Evolutionary conservation across 169 alveolate genomes (phyloP).

Genomic region (Plasmodium knowlesi): DNA sequence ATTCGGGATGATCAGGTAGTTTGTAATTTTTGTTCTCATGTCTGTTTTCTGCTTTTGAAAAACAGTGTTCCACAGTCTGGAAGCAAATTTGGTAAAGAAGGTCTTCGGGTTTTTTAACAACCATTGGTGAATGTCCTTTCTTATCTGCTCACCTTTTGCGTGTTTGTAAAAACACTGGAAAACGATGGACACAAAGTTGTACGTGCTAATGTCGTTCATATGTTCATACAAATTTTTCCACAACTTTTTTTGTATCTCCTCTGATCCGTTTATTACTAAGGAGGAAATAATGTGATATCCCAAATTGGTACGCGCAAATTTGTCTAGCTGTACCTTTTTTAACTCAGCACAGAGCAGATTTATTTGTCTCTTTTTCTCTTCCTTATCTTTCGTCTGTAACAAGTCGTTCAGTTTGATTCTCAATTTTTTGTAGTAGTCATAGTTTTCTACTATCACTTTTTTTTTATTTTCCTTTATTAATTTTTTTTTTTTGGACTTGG

Average conservation of each 20-base stretch:
- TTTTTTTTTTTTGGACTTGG: constrained; percentile 65
- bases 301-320: constrained; percentile 61
- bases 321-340: constrained; percentile 35
- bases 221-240: constrained; percentile 5
- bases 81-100: constrained; percentile 55
- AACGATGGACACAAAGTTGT: constrained; percentile 25
- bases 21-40: constrained; percentile 30
- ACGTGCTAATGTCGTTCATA: constrained; percentile 25
- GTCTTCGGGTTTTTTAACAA: constrained; percentile 30
- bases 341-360: not conserved
- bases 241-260: constrained; percentile 54
- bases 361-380: constrained; percentile 32
- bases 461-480: constrained; percentile 59
- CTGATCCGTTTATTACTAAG: constrained; percentile 40
- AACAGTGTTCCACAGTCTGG: constrained; percentile 60
- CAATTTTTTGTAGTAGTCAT: constrained; percentile 61
- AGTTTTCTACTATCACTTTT: constrained; percentile 43
- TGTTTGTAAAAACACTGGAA: constrained; percentile 74
- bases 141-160: constrained; percentile 34
- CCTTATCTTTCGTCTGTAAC: constrained; percentile 39
- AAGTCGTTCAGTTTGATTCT: constrained; percentile 39
- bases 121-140: constrained; percentile 27
- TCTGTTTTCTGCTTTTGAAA: constrained; percentile 42
- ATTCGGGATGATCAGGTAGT: constrained; percentile 35
- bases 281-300: constrained; percentile 66